Conservation (phyloP, 345 rosid genomes). For the Brassica nigra region DNA sequence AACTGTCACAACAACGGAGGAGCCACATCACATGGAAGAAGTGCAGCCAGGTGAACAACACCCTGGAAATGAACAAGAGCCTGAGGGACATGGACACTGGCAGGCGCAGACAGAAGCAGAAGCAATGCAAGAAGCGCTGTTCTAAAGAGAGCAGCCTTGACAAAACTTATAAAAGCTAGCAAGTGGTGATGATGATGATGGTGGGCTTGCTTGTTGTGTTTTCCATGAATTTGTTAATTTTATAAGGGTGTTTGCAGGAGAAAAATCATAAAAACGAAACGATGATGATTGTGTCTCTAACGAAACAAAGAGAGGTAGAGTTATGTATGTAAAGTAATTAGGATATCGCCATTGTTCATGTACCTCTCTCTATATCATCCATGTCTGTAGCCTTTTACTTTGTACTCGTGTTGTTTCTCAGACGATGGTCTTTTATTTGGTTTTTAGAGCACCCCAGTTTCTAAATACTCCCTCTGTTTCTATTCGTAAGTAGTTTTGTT, state of each 20-base stretch:
- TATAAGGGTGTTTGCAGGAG: constrained; percentile 34
- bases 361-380: constrained; percentile 14
- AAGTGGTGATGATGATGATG: constrained; percentile 17
- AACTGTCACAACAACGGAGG: constrained; percentile 42
- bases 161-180: not conserved
- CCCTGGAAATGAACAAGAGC: not conserved
- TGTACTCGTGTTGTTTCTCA: constrained; percentile 4
- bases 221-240: constrained; percentile 14
- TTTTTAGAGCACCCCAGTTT: not conserved
- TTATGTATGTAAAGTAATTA: constrained; percentile 37
- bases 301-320: constrained; percentile 33
- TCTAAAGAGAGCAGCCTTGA: constrained; percentile 15
- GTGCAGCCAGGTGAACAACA: constrained; percentile 1
- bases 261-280: not conserved
- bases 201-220: constrained; percentile 32
- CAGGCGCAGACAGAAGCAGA: constrained; percentile 32
- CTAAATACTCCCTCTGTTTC: too few relatives aligned
- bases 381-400: constrained; percentile 32
- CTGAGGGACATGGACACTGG: not conserved
- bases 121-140: constrained; percentile 41
- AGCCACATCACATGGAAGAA: constrained; percentile 40
- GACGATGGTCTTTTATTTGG: constrained; percentile 19
- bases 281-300: constrained; percentile 36
- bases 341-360: constrained; percentile 40
- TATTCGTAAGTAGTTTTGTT: too few relatives aligned